Evolutionary conservation across 163 green algal species (phyloP), one percentile per base, ranked within the genome.

Genomic region (Coccomyxa subellipsoidea): DNA sequence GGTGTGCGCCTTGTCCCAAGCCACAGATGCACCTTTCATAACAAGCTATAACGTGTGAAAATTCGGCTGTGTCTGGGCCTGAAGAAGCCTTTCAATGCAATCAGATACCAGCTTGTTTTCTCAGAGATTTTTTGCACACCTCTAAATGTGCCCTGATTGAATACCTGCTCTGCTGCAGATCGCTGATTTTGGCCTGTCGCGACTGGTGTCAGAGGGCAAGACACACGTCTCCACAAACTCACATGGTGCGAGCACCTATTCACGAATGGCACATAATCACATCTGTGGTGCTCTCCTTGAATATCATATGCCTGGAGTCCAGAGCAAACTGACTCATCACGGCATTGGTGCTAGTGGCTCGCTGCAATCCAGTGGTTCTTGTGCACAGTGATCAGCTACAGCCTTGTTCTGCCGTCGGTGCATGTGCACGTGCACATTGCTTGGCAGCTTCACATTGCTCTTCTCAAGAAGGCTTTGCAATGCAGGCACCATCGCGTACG

Each of bases 201-300:
- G 78, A 15, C 31, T 87, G 75, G 37, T 87, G 38, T 79, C 79
- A 29, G 35, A 69, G 34, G 79, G 79, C 15, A 76, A 53, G 38
- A 84, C 83, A 27, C 81, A 85, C 38, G 78, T 87, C 38, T 78
- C 54, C 53, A 87, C 84, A 29, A 54, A 83, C 31, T 86, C 80
- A 21, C 80, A 86, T 15, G 84, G 87, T 73, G 66, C 12, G 47
- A 12, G 12, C 12, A 29, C 47, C 12, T 66, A 18, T 66, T 66
- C 47, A 29, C 12, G 18, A 34, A n/a, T 73, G 27, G 66, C 47
- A 18, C 47, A 5, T 59, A 59, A 18, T 27, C 47, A 59, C 4
- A 12, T 59, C 47, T 59, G 47, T n/a, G n/a, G n/a, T n/a, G n/a
- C n/a, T n/a, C n/a, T n/a, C n/a, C n/a, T n/a, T n/a, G n/a, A n/a